These are phyloP conservation scores for Elaeagnus macrophylla DNA, from an alignment of 306 rosid species.

Conservation along the genomic window DNA sequence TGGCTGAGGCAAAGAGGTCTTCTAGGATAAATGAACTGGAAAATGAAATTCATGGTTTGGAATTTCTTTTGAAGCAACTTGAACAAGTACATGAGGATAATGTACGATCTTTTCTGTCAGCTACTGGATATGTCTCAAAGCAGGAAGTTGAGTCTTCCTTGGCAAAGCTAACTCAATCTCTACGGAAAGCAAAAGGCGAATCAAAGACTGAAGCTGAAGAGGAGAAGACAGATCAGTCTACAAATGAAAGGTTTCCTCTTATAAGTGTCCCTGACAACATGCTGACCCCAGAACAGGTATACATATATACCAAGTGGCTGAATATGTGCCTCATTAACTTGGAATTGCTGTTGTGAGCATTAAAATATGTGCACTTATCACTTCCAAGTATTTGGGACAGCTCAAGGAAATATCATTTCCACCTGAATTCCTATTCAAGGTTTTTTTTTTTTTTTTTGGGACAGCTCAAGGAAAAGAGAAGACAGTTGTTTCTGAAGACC, in stretches of 20 bases:
- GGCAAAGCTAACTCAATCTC: constrained; percentile 57
- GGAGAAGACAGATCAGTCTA: constrained; percentile 41
- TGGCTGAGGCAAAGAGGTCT: constrained; percentile 96
- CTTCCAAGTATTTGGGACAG: constrained; percentile 27
- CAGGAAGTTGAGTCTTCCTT: constrained; percentile 83
- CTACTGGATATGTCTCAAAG: constrained; percentile 76
- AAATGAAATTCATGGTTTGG: constrained; percentile 73
- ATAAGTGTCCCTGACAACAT: constrained; percentile 67
- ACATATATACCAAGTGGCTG: constrained; percentile 19
- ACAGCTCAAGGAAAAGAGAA: constrained; percentile 74
- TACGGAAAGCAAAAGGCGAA: constrained; percentile 87
- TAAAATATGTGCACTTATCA: neutral
- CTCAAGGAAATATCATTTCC: constrained; percentile 61
- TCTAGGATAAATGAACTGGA: constrained; percentile 90
- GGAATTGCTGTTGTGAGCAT: constrained; percentile 10
- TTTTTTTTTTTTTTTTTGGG: constrained; percentile 7
- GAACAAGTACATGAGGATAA: constrained; percentile 59
- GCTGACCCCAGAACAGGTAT: constrained; percentile 84
- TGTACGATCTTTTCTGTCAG: constrained; percentile 61
- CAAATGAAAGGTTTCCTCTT: constrained; percentile 62
- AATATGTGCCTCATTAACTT: constrained; percentile 18
- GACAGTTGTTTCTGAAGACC: constrained; percentile 76
- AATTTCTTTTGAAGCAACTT: constrained; percentile 76
- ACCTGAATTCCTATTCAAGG: no score
- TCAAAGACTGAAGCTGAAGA: constrained; percentile 71